phyloP scores from a whole-genome alignment of 2,329 filamentous ascomycete genomes.

The Alternaria novae-zelandiae region DNA sequence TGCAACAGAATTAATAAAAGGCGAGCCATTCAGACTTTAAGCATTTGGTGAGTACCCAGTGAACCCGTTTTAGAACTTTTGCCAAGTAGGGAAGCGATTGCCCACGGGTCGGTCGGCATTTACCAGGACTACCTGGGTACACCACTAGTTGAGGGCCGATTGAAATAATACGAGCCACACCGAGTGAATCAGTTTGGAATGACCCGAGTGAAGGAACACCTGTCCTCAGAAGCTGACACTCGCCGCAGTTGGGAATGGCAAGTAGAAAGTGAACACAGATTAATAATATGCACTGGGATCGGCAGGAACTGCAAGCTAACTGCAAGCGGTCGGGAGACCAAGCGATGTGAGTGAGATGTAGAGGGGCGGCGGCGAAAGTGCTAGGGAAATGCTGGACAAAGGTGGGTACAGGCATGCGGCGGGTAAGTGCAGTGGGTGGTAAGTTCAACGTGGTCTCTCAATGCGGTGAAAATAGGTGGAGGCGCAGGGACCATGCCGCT shows the following conservation, averaged over 20 bases:
- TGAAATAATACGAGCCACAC: neutral
- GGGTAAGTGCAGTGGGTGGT: constrained; percentile 4
- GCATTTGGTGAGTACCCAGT: neutral
- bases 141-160: neutral
- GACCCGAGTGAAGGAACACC: constrained; percentile 26
- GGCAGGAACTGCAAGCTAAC: constrained; percentile 22
- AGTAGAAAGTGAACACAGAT: constrained; percentile 23
- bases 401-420: constrained; percentile 7
- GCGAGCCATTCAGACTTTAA: neutral
- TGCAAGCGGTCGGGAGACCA: constrained; percentile 5
- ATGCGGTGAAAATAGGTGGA: constrained; percentile 7
- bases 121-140: neutral
- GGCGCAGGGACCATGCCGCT: constrained; percentile 8
- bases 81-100: neutral
- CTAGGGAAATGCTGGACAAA: neutral
- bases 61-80: neutral
- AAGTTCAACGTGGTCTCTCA: constrained; percentile 34
- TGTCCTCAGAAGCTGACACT: constrained; percentile 26
- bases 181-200: neutral
- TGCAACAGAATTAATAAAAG: neutral
- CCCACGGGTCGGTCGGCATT: neutral
- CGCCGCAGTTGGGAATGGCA: constrained; percentile 4
- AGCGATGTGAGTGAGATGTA: neutral
- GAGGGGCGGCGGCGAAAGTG: neutral
- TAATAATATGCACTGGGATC: constrained; percentile 30